Percentiles rank a stretch among this genome's conserved stretches.
Evolutionary conservation across 768 basidiomycete genomes (phyloP).

Genomic region (Austroboletus eburneus): DNA sequence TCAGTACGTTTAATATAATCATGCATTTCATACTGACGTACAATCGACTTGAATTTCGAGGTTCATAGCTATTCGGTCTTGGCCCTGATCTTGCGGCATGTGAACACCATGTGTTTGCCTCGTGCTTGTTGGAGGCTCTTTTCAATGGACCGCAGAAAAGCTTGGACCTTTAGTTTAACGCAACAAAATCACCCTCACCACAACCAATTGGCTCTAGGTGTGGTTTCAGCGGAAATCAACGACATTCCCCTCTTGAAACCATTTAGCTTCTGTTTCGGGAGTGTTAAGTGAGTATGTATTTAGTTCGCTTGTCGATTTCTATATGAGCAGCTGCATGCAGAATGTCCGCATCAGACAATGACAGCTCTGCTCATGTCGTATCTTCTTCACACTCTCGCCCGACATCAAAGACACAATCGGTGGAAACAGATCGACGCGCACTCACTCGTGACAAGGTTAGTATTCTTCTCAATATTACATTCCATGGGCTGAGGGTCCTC

Average conservation of each 20-base stretch:
- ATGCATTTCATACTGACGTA: background rate
- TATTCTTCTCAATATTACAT: background rate
- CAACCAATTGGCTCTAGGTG: too few relatives aligned
- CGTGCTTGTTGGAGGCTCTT: constrained; percentile 11
- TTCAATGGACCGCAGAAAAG: background rate
- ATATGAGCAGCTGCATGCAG: constrained; percentile 5
- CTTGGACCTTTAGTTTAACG: too few relatives aligned
- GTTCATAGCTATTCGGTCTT: background rate
- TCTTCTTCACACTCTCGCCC: constrained; percentile 10
- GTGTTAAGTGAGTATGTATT: too few relatives aligned
- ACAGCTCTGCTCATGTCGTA: constrained; percentile 3
- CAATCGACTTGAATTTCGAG: background rate
- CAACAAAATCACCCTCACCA: too few relatives aligned
- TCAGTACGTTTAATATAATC: background rate
- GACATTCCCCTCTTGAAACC: too few relatives aligned
- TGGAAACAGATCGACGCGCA: constrained; percentile 3
- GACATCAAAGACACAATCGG: constrained; percentile 10
- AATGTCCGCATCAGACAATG: constrained; percentile 18
- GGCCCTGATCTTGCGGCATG: background rate
- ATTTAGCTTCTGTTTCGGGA: too few relatives aligned
- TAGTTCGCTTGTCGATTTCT: background rate
- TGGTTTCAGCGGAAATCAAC: too few relatives aligned
- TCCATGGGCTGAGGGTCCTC: constrained; percentile 4
- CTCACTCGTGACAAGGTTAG: constrained; percentile 10
- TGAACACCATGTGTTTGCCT: constrained; percentile 19